These are phyloP conservation scores for Panicum hallii DNA, from an alignment of 202 grass and related monocot genomes.

Conservation along the genomic window DNA sequence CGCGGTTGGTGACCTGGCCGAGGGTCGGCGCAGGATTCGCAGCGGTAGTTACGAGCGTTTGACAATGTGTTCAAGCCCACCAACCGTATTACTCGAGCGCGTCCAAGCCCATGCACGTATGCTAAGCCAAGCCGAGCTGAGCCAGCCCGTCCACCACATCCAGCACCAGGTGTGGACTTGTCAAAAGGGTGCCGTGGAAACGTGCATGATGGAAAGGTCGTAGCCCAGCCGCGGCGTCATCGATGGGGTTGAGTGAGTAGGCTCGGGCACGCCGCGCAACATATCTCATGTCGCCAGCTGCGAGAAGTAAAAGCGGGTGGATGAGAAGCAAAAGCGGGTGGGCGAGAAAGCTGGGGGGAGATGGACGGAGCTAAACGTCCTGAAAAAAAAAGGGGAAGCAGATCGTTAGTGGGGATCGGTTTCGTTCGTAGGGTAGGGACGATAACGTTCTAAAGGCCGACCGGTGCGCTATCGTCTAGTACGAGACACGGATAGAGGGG, in stretches of 20 bases:
- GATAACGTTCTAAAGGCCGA: neutral
- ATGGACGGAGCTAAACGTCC: neutral
- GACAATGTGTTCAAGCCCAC: neutral
- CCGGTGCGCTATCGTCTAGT: neutral
- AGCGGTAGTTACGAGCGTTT: conserved; percentile 21
- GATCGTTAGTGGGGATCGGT: neutral
- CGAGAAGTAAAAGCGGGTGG: neutral
- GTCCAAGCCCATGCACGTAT: neutral
- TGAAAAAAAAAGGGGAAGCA: neutral
- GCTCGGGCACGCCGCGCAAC: neutral
- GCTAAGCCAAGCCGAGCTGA: neutral
- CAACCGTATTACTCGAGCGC: neutral
- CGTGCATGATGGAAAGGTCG: neutral
- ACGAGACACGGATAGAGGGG: no score
- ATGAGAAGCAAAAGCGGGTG: neutral
- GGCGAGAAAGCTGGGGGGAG: neutral
- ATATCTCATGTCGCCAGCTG: neutral
- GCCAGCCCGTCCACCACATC: neutral
- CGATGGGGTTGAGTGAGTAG: conserved; percentile 24
- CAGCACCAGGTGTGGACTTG: neutral
- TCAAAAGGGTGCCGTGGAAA: neutral
- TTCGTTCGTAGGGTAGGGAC: neutral
- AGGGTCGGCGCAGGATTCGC: conserved; percentile 8
- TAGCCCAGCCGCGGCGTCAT: neutral
- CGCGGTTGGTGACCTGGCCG: conserved; percentile 15